Base-by-base conservation (phyloP, 768 basidiomycete species). In the Mycena metata region DNA sequence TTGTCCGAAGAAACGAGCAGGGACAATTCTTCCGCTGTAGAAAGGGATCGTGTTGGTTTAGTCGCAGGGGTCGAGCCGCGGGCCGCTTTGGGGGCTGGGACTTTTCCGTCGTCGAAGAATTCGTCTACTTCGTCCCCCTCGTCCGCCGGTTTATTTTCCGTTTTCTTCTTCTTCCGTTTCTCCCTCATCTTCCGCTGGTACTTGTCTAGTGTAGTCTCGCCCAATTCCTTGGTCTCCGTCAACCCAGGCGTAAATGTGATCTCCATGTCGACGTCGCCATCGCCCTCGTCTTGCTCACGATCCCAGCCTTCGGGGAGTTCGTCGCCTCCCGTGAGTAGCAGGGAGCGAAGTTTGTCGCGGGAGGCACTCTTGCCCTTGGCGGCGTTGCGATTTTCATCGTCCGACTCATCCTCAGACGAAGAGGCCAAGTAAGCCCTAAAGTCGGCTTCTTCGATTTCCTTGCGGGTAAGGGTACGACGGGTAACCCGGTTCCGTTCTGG, bases 241-340 rank as follows among this genome's bases (percentile, higher is more conserved):
- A 99, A 81, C 6, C 91, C 97, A 2, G 98, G 95, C 17, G 88
- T 90, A 78, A 99, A 99, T 0, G 97, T 98, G 75, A 99, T 92
- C 81, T 98, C 92, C 93, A 99, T 93, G 64, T 96, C 95, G 11
- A 90, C 86, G 72, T 91, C 89, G 49, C 79, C 83, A 45, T 79
- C 81, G 21, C 76, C 81, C 45, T 77, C 80, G 17, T 78, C 83
- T 3, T 79, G 81, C 26, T 82, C 81, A 50, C 76, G 78, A 45
- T 88, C 88, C 95, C 96, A 96, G 12, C 95, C 94, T 74, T 98
- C 96, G 1, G 94, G 94, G 62, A 95, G 77, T 23, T 86, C 88
- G 36, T 91, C 88, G 9, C 89, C 85, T 33, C 88, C 89, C 3
- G 86, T 85, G 24, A 97, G 88, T 12, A 98, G 82, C 26, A 97